Evolutionary conservation across 1,284 basidiomycete species (phyloP), one percentile per base, ranked within the genome.

Genomic region (Melanopsichium pennsylvanicum): DNA sequence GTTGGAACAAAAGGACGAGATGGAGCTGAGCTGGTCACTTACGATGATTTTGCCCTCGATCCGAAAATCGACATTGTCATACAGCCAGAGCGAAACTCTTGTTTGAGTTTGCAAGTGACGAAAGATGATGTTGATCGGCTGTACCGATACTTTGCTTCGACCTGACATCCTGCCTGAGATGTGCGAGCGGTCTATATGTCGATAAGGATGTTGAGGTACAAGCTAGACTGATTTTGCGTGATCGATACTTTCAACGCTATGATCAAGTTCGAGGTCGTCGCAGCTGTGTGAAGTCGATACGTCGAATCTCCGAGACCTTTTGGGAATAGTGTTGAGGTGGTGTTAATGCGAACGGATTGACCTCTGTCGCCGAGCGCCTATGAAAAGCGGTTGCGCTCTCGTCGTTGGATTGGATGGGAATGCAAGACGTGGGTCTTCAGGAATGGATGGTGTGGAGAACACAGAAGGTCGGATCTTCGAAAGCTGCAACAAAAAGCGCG

Each of bases 41-140:
- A 72, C 68, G 21, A 94, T 90, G 83, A 99, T 97, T 83, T 88
- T 88, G 52, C 95, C 96, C 83, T 98, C 94, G 69, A 99, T 89
- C 60, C 95, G 87, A 89, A 96, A 94, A 79, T 97, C 93, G 66
- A 89, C 87, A 82, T 97, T 97, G 82, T 98, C 96, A 80, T 94
- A 98, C 58, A 99, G 84, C 96, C 96, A 99, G 76, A 99, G 88
- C 25, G 89, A 86, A 33, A 97, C 90, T 83, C 90, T 91, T 50
- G 87, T 84, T 85, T 88, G 89, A 90, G 96, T 82, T 83, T 98
- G 96, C 43, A 98, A 85, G 84, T 97, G 93, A 86, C 94, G 93
- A 87, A 98, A 98, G 83, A 98, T 97, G 74, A 97, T 92, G 86
- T 97, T 98, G 69, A 73, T 70, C 41, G 81, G 72, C 80, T 81